Conservation (phyloP, 78 protist species). For the Cyanophora paradoxa region DNA sequence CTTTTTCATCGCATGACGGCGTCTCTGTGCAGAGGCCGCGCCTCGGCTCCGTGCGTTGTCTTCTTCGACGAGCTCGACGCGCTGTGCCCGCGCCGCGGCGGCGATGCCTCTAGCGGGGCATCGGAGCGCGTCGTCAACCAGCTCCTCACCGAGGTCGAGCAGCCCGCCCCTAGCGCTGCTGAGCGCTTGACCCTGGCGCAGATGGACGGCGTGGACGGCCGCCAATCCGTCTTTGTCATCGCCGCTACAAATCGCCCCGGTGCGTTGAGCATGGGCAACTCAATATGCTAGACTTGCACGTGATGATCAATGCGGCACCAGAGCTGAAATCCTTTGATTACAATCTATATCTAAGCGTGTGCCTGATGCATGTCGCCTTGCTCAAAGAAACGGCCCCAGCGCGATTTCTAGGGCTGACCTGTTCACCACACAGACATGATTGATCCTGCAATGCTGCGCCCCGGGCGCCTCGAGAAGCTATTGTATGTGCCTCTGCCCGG, state of each 20-base stretch:
- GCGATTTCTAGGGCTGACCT: no score
- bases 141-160: conserved; percentile 53
- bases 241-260: conserved; percentile 96
- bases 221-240: conserved; percentile 75
- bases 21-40: conserved; percentile 25
- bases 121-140: conserved; percentile 91
- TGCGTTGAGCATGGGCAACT: no score
- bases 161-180: neutral
- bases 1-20: neutral
- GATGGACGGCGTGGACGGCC: conserved; percentile 92
- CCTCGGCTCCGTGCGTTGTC: conserved; percentile 92
- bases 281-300: no score
- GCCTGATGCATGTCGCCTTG: no score
- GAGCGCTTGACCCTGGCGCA: conserved; percentile 61
- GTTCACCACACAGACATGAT: conserved; percentile 34
- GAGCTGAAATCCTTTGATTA: no score
- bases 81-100: conserved; percentile 76
- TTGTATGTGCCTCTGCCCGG: conserved; percentile 91
- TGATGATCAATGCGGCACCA: no score
- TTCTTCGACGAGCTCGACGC: conserved; percentile 99
- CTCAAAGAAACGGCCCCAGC: no score
- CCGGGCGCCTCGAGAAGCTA: conserved; percentile 95
- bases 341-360: no score
- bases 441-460: conserved; percentile 76
- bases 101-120: conserved; percentile 7